Evolutionary conservation across 1,284 basidiomycete species (phyloP).

Genomic region (Uromyces viciae-fabae): DNA sequence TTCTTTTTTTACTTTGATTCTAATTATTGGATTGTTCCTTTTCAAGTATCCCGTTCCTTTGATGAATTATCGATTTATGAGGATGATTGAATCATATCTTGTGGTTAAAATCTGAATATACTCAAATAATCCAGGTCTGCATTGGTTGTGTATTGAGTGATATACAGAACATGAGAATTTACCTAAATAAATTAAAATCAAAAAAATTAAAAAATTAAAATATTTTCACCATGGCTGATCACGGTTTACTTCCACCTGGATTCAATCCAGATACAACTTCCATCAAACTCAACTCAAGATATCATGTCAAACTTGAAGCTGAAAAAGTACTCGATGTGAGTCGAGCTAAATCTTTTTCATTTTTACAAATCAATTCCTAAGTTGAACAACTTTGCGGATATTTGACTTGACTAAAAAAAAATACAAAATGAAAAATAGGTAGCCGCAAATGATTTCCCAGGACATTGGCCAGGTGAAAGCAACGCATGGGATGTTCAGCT

Average conservation of each 20-base stretch:
- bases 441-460: constrained; percentile 79
- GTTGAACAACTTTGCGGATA: too few species aligned
- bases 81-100: too few species aligned
- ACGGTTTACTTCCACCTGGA: constrained; percentile 31
- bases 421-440: constrained; percentile 59
- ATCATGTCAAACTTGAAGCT: constrained; percentile 25
- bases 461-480: constrained; percentile 76
- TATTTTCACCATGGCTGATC: constrained; percentile 25
- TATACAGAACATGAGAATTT: too few species aligned
- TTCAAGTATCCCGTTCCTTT: too few species aligned
- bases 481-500: constrained; percentile 72
- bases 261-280: constrained; percentile 26
- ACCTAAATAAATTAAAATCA: background rate
- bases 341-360: background rate
- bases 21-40: too few species aligned
- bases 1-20: too few species aligned
- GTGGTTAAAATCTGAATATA: too few species aligned
- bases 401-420: constrained; percentile 11
- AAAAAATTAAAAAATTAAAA: background rate
- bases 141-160: too few species aligned
- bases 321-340: constrained; percentile 44
- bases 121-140: too few species aligned
- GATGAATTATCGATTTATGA: too few species aligned
- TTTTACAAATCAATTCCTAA: background rate
- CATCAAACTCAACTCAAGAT: constrained; percentile 9